Percentiles rank a stretch among this genome's conserved stretches.
Conservation (phyloP, 768 basidiomycete genomes). For the Trametes sanguinea region DNA sequence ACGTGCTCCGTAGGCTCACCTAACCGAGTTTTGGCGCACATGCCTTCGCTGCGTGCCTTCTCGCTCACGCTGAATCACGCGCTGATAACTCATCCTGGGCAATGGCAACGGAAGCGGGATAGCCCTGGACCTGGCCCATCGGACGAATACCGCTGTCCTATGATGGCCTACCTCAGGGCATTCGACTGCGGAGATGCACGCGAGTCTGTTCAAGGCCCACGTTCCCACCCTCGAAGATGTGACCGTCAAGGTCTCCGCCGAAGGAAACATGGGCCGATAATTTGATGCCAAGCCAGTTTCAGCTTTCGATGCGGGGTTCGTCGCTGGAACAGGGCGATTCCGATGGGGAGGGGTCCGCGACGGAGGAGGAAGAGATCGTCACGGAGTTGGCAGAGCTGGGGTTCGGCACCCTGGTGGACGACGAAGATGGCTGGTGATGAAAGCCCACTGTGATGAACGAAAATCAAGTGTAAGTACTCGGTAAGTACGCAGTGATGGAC, state of each 20-base stretch:
- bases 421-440: neutral
- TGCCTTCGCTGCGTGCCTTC: slow-evolving; percentile 5
- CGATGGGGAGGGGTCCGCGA: too few relatives aligned
- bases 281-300: neutral
- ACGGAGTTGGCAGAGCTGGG: slow-evolving; percentile 1
- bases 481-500: too few relatives aligned
- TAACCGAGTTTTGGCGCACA: neutral
- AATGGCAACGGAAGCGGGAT: neutral
- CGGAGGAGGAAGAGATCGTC: neutral
- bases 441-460: neutral
- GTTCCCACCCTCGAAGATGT: neutral
- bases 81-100: neutral
- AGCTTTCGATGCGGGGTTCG: neutral
- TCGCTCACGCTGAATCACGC: slow-evolving; percentile 7
- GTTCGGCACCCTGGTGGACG: neutral
- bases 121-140: neutral
- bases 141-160: neutral
- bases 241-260: neutral
- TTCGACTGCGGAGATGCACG: neutral
- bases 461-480: too few relatives aligned
- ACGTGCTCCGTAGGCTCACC: too few relatives aligned
- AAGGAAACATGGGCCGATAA: neutral
- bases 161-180: neutral
- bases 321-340: neutral
- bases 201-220: neutral